phyloP scores from a whole-genome alignment of 371 early-diverging fungal genomes.

The Parasitella parasitica region DNA sequence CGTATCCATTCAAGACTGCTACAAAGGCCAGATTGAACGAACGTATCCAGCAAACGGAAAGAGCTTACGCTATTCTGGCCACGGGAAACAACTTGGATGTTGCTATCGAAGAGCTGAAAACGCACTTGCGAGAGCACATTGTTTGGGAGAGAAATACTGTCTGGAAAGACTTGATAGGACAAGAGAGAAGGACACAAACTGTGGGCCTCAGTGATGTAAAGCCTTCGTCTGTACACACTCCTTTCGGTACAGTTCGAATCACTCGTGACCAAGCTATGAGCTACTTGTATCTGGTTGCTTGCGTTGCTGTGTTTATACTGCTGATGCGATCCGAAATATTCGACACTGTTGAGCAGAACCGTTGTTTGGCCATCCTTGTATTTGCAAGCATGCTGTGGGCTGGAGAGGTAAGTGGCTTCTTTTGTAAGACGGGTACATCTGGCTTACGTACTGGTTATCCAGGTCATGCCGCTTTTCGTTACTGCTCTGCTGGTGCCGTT shows the following conservation, averaged over 20 bases:
- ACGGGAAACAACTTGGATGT: conserved; percentile 54
- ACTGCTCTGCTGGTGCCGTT: conserved; percentile 90
- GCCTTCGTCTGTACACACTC: conserved; percentile 42
- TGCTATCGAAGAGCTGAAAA: conserved; percentile 75
- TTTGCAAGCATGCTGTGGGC: conserved; percentile 93
- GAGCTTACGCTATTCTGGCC: conserved; percentile 57
- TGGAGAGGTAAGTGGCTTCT: conserved; percentile 68
- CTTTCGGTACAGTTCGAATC: conserved; percentile 45
- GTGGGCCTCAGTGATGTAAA: conserved; percentile 56
- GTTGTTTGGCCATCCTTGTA: conserved; percentile 87
- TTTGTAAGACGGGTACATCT: neutral
- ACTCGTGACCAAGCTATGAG: conserved; percentile 40
- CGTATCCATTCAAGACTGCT: conserved; percentile 64
- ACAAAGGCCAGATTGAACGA: conserved; percentile 61
- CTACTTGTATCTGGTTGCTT: conserved; percentile 38
- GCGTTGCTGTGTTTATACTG: conserved; percentile 55
- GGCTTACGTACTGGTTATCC: neutral
- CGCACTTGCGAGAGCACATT: conserved; percentile 85
- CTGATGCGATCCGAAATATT: conserved; percentile 58
- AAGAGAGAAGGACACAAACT: conserved; percentile 80
- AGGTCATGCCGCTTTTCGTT: conserved; percentile 93
- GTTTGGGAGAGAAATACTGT: conserved; percentile 97
- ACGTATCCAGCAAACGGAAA: conserved; percentile 60
- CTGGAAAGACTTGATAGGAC: conserved; percentile 95
- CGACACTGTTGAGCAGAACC: conserved; percentile 64